Base-by-base conservation (phyloP, 805 yeast species). In the Pichia scutulata region DNA sequence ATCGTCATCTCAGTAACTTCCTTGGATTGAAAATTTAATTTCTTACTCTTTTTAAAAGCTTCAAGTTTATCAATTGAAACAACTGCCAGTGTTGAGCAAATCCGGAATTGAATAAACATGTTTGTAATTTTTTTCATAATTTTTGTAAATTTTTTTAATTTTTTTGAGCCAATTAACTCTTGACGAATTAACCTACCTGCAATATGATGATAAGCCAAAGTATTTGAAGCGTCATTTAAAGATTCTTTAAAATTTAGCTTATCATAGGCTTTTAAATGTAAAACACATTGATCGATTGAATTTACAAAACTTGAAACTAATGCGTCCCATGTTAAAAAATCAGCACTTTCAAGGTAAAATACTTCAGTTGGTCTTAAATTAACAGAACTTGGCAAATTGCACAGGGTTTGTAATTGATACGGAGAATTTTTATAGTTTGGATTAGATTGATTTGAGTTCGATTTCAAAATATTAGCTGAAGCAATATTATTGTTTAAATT, bases 281-380 rank as follows among this genome's bases (percentile, higher is more conserved):
- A 78, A 46, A 73, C 62, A 0, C 81, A 65, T 51, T 76, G 61
- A 24, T 75, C 77, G 14, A 81, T 64, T 43, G 77, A 70, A 55
- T 69, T 74, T 16, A 72, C 63, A 44, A 82, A 72, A 7, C 73
- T 69, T 45, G 74, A 76, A 42, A 72, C 69, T 40, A 83, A 62
- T 22, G 74, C 78, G 4, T 77, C 69, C 92, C 92, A 86, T 12
- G 72, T 70, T 21, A 71, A 67, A 23, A 83, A 68, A 61, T 86
- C 92, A 12, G 76, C 65, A 13, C 81, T 75, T 51, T 81, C 82
- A 50, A 72, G 72, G 60, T 82, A 82, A 60, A 84, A 84, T 8
- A 50, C 18, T 39, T 46, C 50, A 2, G 52, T 42, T 21, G 48
- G 44, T 21, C 47, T 43, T 12, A 43, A 30, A 43, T 46, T 37